These are phyloP conservation scores for Tricholoma sp. DNA, from an alignment of 768 basidiomycete species.

Conservation along the genomic window DNA sequence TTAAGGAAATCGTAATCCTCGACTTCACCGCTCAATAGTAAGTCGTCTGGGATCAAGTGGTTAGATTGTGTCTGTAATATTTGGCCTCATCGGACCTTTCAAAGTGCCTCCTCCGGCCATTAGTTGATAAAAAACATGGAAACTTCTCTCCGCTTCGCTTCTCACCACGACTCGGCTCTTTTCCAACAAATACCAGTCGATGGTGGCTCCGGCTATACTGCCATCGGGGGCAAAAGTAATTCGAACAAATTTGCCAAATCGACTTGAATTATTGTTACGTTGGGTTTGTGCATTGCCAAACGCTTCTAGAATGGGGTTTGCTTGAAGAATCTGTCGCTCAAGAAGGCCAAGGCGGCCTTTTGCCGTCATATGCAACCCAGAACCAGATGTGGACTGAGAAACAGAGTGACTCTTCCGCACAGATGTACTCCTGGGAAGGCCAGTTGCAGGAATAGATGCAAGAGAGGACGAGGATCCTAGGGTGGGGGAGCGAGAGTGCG, in stretches of 20 bases:
- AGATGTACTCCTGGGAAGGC: conserved; percentile 64
- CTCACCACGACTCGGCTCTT: conserved; percentile 92
- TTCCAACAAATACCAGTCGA: conserved; percentile 98
- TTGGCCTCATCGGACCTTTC: conserved; percentile 45
- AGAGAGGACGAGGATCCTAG: conserved; percentile 44
- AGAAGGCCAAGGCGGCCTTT: conserved; percentile 81
- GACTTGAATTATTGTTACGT: conserved; percentile 97
- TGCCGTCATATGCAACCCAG: conserved; percentile 43
- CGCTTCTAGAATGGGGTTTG: conserved; percentile 95
- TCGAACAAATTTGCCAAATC: conserved; percentile 96
- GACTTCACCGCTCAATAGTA: conserved; percentile 68
- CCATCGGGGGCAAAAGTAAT: conserved; percentile 92
- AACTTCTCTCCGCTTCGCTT: conserved; percentile 84
- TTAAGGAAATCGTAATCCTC: conserved; percentile 90
- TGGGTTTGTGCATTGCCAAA: conserved; percentile 99
- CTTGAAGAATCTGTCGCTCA: conserved; percentile 94
- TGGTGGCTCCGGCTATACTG: conserved; percentile 95
- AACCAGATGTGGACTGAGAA: conserved; percentile 40
- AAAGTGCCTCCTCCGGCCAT: conserved; percentile 70
- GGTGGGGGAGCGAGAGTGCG: conserved; percentile 66
- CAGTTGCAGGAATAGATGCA: conserved; percentile 55
- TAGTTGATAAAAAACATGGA: conserved; percentile 97
- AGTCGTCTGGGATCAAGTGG: conserved; percentile 44
- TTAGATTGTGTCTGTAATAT: not conserved
- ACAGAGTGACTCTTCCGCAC: conserved; percentile 50